Conservation (phyloP, 306 rosid genomes). For the Corylus avellana region DNA sequence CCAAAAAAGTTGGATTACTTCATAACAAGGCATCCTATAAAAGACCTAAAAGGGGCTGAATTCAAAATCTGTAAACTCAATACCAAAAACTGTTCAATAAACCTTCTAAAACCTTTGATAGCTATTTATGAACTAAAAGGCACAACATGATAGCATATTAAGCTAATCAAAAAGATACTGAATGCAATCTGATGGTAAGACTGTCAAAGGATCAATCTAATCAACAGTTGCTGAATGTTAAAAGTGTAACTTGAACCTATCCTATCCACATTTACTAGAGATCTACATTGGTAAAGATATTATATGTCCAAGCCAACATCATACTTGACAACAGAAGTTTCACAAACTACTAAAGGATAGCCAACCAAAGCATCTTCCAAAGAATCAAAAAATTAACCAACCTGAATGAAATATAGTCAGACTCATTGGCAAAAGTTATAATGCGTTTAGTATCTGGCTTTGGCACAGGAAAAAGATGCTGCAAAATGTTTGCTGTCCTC, state of each 20-base stretch:
- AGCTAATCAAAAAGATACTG: not conserved
- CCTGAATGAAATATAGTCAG: slow-evolving; percentile 91
- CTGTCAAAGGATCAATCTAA: too few relatives aligned
- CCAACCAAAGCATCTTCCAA: not conserved
- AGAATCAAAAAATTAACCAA: slow-evolving; percentile 30
- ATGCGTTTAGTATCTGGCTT: slow-evolving; percentile 90
- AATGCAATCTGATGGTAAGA: not conserved
- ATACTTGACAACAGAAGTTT: not conserved
- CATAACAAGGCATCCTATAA: not conserved
- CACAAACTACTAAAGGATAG: slow-evolving; percentile 4
- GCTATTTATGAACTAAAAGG: not conserved
- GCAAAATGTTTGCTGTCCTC: slow-evolving; percentile 78
- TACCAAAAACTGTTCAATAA: not conserved
- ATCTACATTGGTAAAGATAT: not conserved
- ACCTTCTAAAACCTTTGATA: not conserved
- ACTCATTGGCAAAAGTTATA: slow-evolving; percentile 74
- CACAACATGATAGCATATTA: not conserved
- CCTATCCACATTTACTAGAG: too few relatives aligned
- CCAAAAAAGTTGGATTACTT: not conserved
- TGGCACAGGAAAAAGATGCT: slow-evolving; percentile 88
- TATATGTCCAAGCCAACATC: not conserved
- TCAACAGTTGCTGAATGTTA: too few relatives aligned
- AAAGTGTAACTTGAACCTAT: too few relatives aligned
- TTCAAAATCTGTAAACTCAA: not conserved
- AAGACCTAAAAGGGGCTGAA: not conserved